Conservation (phyloP, 768 basidiomycete genomes). For the Arthromyces matolae region DNA sequence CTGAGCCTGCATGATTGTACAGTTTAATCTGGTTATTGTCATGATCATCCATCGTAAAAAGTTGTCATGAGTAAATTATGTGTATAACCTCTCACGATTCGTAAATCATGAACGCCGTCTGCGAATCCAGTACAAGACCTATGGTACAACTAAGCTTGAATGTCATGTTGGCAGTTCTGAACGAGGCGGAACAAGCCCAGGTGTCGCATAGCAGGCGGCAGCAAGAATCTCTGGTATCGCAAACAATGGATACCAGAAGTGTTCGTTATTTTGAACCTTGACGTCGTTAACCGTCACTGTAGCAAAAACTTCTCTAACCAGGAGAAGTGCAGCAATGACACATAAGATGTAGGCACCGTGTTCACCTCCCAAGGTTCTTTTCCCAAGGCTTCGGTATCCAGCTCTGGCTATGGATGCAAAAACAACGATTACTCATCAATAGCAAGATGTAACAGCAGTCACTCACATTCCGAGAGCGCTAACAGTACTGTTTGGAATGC, state of each 20-base stretch:
- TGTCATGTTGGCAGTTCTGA: conserved; percentile 18
- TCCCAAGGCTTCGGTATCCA: neutral
- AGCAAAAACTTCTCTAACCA: conserved; percentile 35
- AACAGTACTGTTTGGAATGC: conserved; percentile 28
- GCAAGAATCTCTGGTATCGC: conserved; percentile 37
- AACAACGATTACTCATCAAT: neutral
- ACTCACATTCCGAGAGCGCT: conserved; percentile 19
- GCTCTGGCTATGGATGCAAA: neutral
- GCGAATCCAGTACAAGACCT: no score
- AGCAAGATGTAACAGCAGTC: neutral
- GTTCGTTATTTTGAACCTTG: conserved; percentile 29
- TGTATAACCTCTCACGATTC: no score
- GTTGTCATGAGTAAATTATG: no score
- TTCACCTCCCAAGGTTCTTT: conserved; percentile 21
- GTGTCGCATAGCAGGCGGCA: conserved; percentile 29
- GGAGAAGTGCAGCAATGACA: conserved; percentile 30
- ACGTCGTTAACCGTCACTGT: conserved; percentile 29
- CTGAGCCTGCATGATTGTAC: no score
- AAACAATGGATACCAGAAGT: conserved; percentile 40
- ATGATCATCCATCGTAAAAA: no score
- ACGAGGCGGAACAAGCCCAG: conserved; percentile 32
- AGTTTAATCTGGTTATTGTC: no score
- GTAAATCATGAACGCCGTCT: conserved; percentile 34
- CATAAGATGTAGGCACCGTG: conserved; percentile 29
- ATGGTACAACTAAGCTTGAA: no score